Conservation (phyloP, 2,329 filamentous ascomycete genomes). For the Colletotrichum sp. region DNA sequence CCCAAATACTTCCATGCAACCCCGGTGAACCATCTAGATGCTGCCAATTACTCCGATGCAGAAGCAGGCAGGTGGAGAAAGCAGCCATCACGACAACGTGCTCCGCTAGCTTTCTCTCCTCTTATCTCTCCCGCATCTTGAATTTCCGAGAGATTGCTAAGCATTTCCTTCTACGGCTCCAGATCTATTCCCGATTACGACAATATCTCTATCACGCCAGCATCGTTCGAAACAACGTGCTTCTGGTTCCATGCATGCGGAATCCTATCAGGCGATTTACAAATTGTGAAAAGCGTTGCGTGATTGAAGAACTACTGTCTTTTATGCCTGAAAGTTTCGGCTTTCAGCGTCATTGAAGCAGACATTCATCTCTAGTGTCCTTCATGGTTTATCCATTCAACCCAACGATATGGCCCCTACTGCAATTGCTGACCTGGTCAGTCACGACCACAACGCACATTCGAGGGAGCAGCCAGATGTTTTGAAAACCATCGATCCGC, state of each 20-base stretch:
- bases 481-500: background rate
- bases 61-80: background rate
- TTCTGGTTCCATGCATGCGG: background rate
- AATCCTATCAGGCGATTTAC: background rate
- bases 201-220: background rate
- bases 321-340: rapidly evolving
- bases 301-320: background rate
- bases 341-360: background rate
- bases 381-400: background rate
- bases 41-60: background rate
- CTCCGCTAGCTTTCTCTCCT: background rate
- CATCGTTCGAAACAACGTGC: background rate
- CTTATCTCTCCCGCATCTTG: background rate
- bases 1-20: background rate
- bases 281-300: background rate
- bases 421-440: background rate
- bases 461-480: background rate
- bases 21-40: background rate
- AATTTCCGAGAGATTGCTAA: background rate
- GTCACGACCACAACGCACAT: background rate
- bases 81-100: background rate
- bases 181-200: background rate
- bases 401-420: background rate
- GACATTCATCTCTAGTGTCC: background rate
- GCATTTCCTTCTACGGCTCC: background rate